Percentiles rank a stretch among this genome's conserved stretches.
phyloP scores from a whole-genome alignment of 306 rosid genomes.

The Mucuna pruriens region DNA sequence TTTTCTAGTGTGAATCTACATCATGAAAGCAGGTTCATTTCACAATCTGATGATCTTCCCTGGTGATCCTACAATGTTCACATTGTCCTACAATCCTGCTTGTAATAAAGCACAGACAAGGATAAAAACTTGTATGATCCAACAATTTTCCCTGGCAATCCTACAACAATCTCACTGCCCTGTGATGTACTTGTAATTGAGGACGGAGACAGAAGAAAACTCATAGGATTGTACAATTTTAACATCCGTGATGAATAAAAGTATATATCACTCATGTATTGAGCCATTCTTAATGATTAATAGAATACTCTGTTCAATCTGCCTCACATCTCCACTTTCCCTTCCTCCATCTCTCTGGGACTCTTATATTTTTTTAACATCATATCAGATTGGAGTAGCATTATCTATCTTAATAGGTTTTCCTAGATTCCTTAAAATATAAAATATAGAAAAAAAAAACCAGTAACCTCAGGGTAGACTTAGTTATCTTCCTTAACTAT shows the following conservation, averaged over 20 bases:
- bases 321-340: not conserved
- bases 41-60: no score
- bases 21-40: no score
- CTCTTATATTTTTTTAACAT: not conserved
- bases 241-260: not conserved
- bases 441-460: not conserved
- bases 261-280: not conserved
- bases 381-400: not conserved
- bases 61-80: no score
- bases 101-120: not conserved
- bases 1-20: no score
- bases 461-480: not conserved
- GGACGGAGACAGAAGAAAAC: not conserved
- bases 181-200: not conserved
- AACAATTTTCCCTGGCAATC: not conserved
- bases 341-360: not conserved
- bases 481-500: not conserved
- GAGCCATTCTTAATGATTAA: not conserved
- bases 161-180: not conserved
- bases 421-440: not conserved
- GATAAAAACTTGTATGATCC: not conserved
- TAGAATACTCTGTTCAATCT: slow-evolving; percentile 15
- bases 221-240: not conserved
- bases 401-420: not conserved
- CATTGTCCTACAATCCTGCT: not conserved